Percentiles rank a stretch among this genome's conserved stretches.
These are phyloP conservation scores for Rhipidocladum racemiflorum DNA, from an alignment of 176 grass and related monocot genomes.

Conservation along the genomic window DNA sequence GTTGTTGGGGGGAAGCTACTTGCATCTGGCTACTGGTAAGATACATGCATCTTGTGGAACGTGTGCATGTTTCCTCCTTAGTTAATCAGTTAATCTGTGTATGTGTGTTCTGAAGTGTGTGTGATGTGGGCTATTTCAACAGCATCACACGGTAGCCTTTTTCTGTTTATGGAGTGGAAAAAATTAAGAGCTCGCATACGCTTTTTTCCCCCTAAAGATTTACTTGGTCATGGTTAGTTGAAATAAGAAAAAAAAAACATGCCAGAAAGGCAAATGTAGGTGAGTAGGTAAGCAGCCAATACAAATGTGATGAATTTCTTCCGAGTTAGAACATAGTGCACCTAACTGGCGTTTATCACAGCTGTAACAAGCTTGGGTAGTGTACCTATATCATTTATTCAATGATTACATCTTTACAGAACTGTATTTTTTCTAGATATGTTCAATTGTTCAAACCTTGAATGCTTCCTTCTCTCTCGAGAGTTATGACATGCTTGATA, in stretches of 20 bases:
- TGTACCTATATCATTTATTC: background rate
- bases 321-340: background rate
- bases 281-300: background rate
- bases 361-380: background rate
- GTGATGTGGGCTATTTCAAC: background rate
- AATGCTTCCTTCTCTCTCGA: background rate
- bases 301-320: background rate
- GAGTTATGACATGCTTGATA: background rate
- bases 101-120: background rate
- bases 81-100: background rate
- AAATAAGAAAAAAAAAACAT: conserved; percentile 7
- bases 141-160: background rate
- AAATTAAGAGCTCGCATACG: background rate
- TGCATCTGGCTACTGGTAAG: conserved; percentile 92
- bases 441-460: background rate
- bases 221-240: background rate
- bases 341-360: background rate
- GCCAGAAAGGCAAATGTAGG: background rate
- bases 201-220: background rate
- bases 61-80: background rate
- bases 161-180: conserved; percentile 8
- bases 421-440: background rate
- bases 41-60: background rate
- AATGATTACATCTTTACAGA: background rate
- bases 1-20: conserved; percentile 86